A percentile compares a stretch with the other conserved stretches of the same genome.
These are phyloP conservation scores for Melastoma candidum DNA, from an alignment of 441 rosid species.

Conservation along the genomic window DNA sequence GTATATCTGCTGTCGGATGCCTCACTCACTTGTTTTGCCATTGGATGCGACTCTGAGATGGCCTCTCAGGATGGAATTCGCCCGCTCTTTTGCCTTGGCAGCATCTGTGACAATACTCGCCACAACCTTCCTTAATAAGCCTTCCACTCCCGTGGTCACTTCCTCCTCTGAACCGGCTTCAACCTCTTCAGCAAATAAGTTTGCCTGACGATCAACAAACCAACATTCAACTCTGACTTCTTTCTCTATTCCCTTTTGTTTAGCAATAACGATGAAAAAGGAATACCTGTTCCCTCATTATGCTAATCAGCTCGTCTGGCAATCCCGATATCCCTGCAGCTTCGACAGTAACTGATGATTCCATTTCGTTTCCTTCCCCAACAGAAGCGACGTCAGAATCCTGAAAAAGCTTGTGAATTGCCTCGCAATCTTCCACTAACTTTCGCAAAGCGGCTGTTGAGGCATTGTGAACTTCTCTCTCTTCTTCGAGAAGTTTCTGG, in stretches of 20 bases:
- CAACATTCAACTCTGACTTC: neutral
- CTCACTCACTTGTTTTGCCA: no score
- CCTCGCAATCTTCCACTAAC: conserved; percentile 15
- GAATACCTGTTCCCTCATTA: conserved; percentile 8
- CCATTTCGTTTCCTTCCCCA: neutral
- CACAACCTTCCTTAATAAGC: conserved; percentile 6
- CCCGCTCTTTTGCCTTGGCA: conserved; percentile 7
- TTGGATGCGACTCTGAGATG: no score
- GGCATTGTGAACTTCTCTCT: conserved; percentile 1
- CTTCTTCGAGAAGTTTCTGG: conserved; percentile 14
- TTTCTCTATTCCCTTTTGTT: neutral
- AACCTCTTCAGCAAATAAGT: conserved; percentile 14
- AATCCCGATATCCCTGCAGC: neutral
- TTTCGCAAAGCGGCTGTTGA: conserved; percentile 12
- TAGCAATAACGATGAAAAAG: neutral
- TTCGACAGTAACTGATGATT: conserved; percentile 5
- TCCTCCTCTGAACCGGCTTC: conserved; percentile 2
- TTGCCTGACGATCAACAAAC: conserved; percentile 11
- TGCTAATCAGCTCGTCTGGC: neutral
- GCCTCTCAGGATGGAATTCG: conserved; percentile 3
- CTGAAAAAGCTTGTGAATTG: conserved; percentile 9
- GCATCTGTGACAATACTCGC: conserved; percentile 6
- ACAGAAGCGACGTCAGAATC: neutral
- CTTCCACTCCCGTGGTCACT: conserved; percentile 7
- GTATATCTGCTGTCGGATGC: no score